phyloP scores from a whole-genome alignment of 1,139 yeast species.

The Yueomyces sp. region DNA sequence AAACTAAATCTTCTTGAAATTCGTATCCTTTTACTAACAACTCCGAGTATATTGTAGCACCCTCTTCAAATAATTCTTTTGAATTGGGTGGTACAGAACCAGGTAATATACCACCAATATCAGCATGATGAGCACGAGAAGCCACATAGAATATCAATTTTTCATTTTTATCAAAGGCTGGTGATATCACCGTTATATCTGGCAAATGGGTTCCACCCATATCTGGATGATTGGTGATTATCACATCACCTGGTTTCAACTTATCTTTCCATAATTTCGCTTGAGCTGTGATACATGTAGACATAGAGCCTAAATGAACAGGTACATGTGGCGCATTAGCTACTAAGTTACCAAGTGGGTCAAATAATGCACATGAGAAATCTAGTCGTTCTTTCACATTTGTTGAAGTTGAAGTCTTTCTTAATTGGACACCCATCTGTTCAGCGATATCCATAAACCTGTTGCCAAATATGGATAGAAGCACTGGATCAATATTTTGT shows the following conservation, averaged over 20 bases:
- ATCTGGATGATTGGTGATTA: slow-evolving; percentile 68
- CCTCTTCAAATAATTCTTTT: slow-evolving; percentile 34
- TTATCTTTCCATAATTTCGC: slow-evolving; percentile 49
- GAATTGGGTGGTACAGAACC: slow-evolving; percentile 40
- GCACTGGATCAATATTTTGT: slow-evolving; percentile 48
- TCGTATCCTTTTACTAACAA: slow-evolving; percentile 28
- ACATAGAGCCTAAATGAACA: slow-evolving; percentile 80
- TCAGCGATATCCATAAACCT: slow-evolving; percentile 84
- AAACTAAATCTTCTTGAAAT: slow-evolving; percentile 31
- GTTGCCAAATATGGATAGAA: slow-evolving; percentile 68
- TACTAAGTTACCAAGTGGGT: slow-evolving; percentile 59
- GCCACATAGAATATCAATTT: slow-evolving; percentile 33
- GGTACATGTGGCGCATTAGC: slow-evolving; percentile 88
- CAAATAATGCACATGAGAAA: slow-evolving; percentile 76
- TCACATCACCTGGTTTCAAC: slow-evolving; percentile 55
- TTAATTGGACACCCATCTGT: slow-evolving; percentile 75
- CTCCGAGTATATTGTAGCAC: slow-evolving; percentile 35
- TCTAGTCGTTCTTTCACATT: slow-evolving; percentile 76
- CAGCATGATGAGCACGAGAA: slow-evolving; percentile 42
- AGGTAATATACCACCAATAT: slow-evolving; percentile 36
- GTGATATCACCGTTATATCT: slow-evolving; percentile 60
- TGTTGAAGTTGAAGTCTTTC: slow-evolving; percentile 74
- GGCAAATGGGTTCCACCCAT: slow-evolving; percentile 79
- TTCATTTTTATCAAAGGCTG: slow-evolving; percentile 33
- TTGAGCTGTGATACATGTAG: slow-evolving; percentile 66